Conservation (phyloP, 2,329 filamentous ascomycete species). For the Aspergillus ochraceoroseus region DNA sequence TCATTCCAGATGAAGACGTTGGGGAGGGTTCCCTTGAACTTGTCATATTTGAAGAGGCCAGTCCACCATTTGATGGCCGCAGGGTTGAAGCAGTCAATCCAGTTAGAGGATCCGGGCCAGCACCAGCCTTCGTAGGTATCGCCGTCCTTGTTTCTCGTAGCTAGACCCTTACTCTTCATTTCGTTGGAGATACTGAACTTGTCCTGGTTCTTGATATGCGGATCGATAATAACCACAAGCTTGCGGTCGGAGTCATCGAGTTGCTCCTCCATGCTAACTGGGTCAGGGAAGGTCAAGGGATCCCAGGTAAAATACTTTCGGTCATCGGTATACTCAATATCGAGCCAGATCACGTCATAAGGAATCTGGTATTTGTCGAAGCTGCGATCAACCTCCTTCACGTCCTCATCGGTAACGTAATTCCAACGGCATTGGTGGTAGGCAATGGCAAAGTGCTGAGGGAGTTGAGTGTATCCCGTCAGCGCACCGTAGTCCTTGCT, state of each 20-base stretch:
- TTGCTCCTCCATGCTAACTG: conserved; percentile 80
- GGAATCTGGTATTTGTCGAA: conserved; percentile 95
- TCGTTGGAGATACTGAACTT: conserved; percentile 73
- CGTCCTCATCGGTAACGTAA: conserved; percentile 94
- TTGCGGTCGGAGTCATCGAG: conserved; percentile 81
- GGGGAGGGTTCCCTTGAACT: conserved; percentile 75
- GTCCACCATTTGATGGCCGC: conserved; percentile 89
- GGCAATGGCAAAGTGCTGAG: conserved; percentile 83
- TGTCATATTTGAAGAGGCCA: conserved; percentile 76
- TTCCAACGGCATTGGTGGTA: conserved; percentile 99
- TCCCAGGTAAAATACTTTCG: conserved; percentile 99
- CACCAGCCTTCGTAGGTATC: conserved; percentile 94
- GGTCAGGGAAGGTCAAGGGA: conserved; percentile 77
- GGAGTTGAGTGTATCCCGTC: conserved; percentile 85
- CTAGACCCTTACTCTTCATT: conserved; percentile 76
- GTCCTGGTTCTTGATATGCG: conserved; percentile 90
- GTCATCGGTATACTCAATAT: conserved; percentile 94
- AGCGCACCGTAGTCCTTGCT: conserved; percentile 79
- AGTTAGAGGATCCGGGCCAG: conserved; percentile 95
- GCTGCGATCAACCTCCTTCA: conserved; percentile 91
- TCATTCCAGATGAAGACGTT: conserved; percentile 99
- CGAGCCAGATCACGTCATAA: conserved; percentile 98
- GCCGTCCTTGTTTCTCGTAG: conserved; percentile 82
- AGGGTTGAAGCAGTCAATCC: conserved; percentile 96
- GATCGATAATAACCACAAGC: conserved; percentile 90